phyloP scores from a whole-genome alignment of 1,284 basidiomycete genomes.

The Moniliophthora roreri region DNA sequence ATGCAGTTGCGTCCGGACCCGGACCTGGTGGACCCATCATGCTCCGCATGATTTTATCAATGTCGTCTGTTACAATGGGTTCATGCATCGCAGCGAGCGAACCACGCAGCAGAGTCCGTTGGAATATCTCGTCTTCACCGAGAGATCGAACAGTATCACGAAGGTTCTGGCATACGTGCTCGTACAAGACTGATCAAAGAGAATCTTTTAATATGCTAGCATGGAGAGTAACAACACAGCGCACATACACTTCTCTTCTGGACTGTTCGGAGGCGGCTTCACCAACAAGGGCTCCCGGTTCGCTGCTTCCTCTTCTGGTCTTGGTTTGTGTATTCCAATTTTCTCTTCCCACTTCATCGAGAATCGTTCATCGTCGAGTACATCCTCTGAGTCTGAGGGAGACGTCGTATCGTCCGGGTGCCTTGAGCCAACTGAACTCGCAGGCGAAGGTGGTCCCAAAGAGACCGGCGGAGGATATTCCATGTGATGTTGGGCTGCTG shows the following conservation, averaged over 20 bases:
- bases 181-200: slow-evolving; percentile 35
- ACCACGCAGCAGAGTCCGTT: slow-evolving; percentile 55
- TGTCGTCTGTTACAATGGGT: slow-evolving; percentile 51
- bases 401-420: slow-evolving; percentile 64
- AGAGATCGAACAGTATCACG: slow-evolving; percentile 50
- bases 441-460: slow-evolving; percentile 66
- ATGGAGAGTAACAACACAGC: not conserved
- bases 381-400: slow-evolving; percentile 49
- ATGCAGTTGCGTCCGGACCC: slow-evolving; percentile 14
- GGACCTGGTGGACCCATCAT: slow-evolving; percentile 45
- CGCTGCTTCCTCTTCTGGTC: slow-evolving; percentile 44
- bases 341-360: slow-evolving; percentile 50
- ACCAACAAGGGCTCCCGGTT: slow-evolving; percentile 40
- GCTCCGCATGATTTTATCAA: slow-evolving; percentile 63
- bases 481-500: slow-evolving; percentile 30
- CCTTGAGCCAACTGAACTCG: slow-evolving; percentile 68
- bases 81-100: slow-evolving; percentile 52
- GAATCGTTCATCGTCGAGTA: slow-evolving; percentile 49
- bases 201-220: not conserved
- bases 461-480: slow-evolving; percentile 62
- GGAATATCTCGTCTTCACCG: slow-evolving; percentile 68
- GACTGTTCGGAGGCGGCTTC: slow-evolving; percentile 26
- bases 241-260: slow-evolving; percentile 44
- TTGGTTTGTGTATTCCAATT: slow-evolving; percentile 40
- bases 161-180: slow-evolving; percentile 51